Evolutionary conservation across 352 stramenopile genomes (phyloP), one percentile per base, ranked within the genome.

Genomic region (Achlya hypogyna): DNA sequence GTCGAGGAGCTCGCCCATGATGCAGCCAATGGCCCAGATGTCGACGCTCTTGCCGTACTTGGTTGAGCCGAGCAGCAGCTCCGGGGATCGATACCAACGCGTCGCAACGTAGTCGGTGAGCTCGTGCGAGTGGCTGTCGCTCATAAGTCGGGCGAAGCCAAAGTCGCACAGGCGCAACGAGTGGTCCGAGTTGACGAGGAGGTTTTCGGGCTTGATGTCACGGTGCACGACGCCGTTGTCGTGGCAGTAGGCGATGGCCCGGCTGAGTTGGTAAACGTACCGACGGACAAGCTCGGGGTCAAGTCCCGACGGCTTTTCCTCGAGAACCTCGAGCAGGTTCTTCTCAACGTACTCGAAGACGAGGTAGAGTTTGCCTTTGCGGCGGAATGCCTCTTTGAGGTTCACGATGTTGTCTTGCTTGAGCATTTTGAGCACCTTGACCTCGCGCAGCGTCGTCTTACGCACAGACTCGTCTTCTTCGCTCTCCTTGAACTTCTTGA

Each of bases 401-500:
- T 68, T 69, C 14, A 90, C 82, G 42, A 90, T 87, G 69, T 88
- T 85, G 5, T 69, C 71, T 60, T 89, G 81, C 25, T 74, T 69
- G 34, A 90, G 72, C 73, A 78, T 75, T 20, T 70, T 65, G 14
- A 75, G 62, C 31, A 75, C 53, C 56, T 81, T 84, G 5, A 87
- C 74, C 69, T 98, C 91, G 40, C 92, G 87, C 51, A 97, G 70
- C 49, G 89, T 97, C 51, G 90, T 98, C 74, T 98, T 98, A 60
- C 87, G 82, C 28, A 98, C 91, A 72, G 96, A 89, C 16, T 92
- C 86, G 52, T 97, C 88, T 59, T 93, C 84, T 58, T 96, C 88
- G 47, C 79, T 91, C 71, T 98, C 91, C 68, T 98, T 90, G 62
- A 90, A 90, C 63, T 89, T 89, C 49, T 90, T 90, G 14, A 90